phyloP scores from a whole-genome alignment of 768 basidiomycete species.

The Lentinula aciculospora region DNA sequence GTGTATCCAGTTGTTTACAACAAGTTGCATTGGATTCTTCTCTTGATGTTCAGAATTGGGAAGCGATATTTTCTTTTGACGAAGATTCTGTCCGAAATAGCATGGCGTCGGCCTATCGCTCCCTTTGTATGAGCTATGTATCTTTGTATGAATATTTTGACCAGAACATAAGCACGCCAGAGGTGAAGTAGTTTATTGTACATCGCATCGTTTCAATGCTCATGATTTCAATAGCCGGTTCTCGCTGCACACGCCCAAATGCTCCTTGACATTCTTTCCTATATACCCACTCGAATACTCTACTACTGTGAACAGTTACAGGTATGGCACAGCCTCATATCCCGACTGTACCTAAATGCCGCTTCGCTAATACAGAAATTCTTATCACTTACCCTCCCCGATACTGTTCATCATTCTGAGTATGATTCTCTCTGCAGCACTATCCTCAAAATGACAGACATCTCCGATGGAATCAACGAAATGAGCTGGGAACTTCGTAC shows the following conservation, averaged over 20 bases:
- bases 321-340: constrained; percentile 23
- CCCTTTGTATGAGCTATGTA: constrained; percentile 28
- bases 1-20: constrained; percentile 11
- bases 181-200: constrained; percentile 14
- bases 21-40: background rate
- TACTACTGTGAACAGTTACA: constrained; percentile 24
- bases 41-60: constrained; percentile 16
- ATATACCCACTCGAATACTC: constrained; percentile 25
- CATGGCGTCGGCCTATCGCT: constrained; percentile 28
- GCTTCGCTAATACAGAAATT: background rate
- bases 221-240: constrained; percentile 10
- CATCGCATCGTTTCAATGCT: background rate
- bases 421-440: constrained; percentile 30
- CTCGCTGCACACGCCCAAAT: constrained; percentile 18
- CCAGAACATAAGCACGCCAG: constrained; percentile 9
- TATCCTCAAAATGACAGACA: constrained; percentile 22
- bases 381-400: background rate
- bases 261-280: constrained; percentile 24
- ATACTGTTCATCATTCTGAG: background rate
- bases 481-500: constrained; percentile 31
- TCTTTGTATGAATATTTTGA: constrained; percentile 22
- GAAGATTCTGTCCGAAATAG: constrained; percentile 21
- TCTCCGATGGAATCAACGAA: constrained; percentile 30
- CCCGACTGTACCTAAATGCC: constrained; percentile 10
- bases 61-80: constrained; percentile 20